A percentile compares a stretch with the other conserved stretches of the same genome.
Conservation (phyloP, 257 asterid genomes). For the Verbena officinalis region DNA sequence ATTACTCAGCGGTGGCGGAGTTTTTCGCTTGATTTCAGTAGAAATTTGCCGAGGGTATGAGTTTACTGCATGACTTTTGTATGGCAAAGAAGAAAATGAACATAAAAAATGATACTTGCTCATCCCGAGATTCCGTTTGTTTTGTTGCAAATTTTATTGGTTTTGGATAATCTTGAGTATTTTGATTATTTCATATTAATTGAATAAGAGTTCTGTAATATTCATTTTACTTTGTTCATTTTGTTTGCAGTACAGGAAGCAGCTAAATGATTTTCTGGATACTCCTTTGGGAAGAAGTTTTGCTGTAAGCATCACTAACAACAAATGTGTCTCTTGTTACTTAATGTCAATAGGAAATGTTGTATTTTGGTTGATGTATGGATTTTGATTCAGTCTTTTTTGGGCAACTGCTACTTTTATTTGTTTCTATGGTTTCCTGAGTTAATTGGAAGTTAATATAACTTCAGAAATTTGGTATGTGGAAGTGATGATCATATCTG, state of each 20-base stretch:
- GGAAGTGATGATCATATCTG: neutral
- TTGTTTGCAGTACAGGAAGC: constrained; percentile 82
- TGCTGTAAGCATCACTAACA: constrained; percentile 56
- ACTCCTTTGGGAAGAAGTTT: constrained; percentile 85
- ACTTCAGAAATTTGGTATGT: neutral
- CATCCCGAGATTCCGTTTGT: constrained; percentile 11
- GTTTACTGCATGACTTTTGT: neutral
- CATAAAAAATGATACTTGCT: neutral
- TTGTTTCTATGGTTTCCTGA: constrained; percentile 12
- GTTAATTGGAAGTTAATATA: neutral
- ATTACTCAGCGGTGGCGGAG: constrained; percentile 75
- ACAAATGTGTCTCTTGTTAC: neutral
- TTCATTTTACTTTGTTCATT: constrained; percentile 10
- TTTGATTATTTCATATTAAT: constrained; percentile 1
- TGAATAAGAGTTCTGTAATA: constrained; percentile 9
- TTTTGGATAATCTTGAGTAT: constrained; percentile 1
- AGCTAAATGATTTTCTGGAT: constrained; percentile 67
- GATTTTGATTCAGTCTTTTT: neutral
- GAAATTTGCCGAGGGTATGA: constrained; percentile 77
- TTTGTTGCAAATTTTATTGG: constrained; percentile 11
- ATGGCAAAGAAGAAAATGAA: neutral
- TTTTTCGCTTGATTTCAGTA: constrained; percentile 65
- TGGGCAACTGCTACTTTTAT: constrained; percentile 13
- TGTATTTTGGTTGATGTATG: neutral
- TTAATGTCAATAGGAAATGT: neutral